Conservation (phyloP, 164 flowering plant genomes). For the Cinnamomum micranthum region DNA sequence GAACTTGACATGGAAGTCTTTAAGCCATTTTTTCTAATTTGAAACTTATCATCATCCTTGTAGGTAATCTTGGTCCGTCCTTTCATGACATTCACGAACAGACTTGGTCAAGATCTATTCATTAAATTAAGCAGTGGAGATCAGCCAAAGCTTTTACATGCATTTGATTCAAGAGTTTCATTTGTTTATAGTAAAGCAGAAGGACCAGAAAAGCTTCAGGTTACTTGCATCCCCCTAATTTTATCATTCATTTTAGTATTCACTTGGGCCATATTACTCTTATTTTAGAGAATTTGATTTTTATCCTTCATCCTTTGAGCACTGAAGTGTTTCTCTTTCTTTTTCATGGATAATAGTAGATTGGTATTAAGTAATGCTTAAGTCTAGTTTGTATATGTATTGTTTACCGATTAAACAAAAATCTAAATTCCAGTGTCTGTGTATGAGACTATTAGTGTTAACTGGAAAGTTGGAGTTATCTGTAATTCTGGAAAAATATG, state of each 20-base stretch:
- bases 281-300: no score
- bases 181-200: conserved; percentile 46
- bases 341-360: no score
- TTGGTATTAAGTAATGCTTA: no score
- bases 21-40: not conserved
- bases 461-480: no score
- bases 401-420: no score
- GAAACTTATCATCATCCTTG: conserved; percentile 8
- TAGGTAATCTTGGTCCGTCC: conserved; percentile 85
- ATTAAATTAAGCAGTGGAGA: conserved; percentile 67
- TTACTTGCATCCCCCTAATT: conserved; percentile 8
- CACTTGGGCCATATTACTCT: not conserved
- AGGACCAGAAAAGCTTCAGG: conserved; percentile 71
- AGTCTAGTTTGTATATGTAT: no score
- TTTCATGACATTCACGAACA: conserved; percentile 88
- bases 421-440: no score
- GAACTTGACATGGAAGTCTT: not conserved
- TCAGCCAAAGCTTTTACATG: conserved; percentile 63
- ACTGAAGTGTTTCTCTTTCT: not conserved
- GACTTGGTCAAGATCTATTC: conserved; percentile 70
- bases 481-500: no score
- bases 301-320: not conserved
- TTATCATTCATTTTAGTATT: not conserved
- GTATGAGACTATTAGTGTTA: no score
- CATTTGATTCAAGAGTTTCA: conserved; percentile 77